Base-by-base conservation (phyloP, 2,329 filamentous ascomycete genomes). In the Hymenoscyphus occultus region DNA sequence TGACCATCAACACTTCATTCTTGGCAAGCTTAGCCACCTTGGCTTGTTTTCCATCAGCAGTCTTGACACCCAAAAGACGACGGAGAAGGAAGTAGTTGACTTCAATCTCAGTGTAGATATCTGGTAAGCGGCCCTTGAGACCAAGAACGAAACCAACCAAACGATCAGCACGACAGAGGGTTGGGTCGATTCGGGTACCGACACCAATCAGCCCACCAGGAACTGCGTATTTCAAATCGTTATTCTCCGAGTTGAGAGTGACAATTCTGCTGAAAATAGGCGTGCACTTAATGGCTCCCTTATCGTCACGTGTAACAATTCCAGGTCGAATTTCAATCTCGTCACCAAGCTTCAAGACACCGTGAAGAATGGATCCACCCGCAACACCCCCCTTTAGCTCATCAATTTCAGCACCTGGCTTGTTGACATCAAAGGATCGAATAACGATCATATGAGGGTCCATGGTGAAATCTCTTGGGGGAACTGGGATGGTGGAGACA, bases 1-100 rank as follows among this genome's bases (percentile, higher is more conserved):
- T 99, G 71, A 99, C 95, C 95, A 99, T 98, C 80, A 99, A 90
- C 75, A 98, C 93, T 80, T 99, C 95, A 81, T 97, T 97, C 88
- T 98, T 99, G 65, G 93, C 84, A 71, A 99, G 85, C 84, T 99
- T 99, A 74, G 93, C 93, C 71, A 99, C 95, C 89, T 99, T 99
- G 76, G 94, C 94, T 81, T 98, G 95, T 85, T 99, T 99, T 78
- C 95, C 95, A 73, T 99, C 95, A 69, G 94, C 93, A 58, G 95
- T 97, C 82, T 96, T 93, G 75, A 99, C 95, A 87, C 95, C 95
- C 64, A 99, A 87, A 68, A 99, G 85, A 74, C 95, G 87, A 74
- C 94, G 91, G 69, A 99, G 89, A 68, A 99, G 86, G 86, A 98
- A 99, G 85, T 98, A 99, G 86, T 98, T 98, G 80, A 97, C 93